A percentile compares a stretch with the other conserved stretches of the same genome.
phyloP scores from a whole-genome alignment of 140 eudicot species.

The Cichorium intybus region DNA sequence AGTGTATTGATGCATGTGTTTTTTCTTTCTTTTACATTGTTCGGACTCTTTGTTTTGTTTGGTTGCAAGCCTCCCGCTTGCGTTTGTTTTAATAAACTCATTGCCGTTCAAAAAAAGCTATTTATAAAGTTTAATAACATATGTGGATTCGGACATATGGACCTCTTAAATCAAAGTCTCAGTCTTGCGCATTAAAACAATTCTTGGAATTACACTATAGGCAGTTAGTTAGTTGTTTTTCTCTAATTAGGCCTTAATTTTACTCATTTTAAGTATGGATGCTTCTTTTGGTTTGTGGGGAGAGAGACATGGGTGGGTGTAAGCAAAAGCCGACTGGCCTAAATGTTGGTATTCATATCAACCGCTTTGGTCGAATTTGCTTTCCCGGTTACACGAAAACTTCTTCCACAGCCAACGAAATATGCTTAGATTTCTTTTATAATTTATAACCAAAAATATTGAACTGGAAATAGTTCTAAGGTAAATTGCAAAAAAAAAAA shows the following conservation, averaged over 20 bases:
- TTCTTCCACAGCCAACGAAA: background rate
- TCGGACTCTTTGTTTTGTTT: too few species aligned
- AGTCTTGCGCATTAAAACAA: background rate
- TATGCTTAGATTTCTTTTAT: background rate
- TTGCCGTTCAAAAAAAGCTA: too few species aligned
- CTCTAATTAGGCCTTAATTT: background rate
- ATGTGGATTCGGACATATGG: background rate
- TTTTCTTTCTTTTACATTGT: too few species aligned
- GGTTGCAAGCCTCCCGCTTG: too few species aligned
- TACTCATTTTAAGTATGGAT: constrained; percentile 6
- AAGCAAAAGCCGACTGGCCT: constrained; percentile 4
- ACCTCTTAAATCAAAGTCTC: background rate
- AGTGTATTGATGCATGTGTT: too few species aligned
- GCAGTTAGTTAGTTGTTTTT: background rate
- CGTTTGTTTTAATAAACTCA: too few species aligned
- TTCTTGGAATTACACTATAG: background rate
- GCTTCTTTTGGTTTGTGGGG: background rate
- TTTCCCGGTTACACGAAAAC: background rate
- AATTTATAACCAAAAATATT: background rate
- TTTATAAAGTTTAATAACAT: background rate
- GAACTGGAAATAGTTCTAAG: too few species aligned
- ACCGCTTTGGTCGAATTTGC: background rate
- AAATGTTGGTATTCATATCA: background rate
- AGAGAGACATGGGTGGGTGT: background rate
- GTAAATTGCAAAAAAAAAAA: too few species aligned